Evolutionary conservation across 1,284 basidiomycete genomes (phyloP).

Genomic region (Chalciporus piperatoides): DNA sequence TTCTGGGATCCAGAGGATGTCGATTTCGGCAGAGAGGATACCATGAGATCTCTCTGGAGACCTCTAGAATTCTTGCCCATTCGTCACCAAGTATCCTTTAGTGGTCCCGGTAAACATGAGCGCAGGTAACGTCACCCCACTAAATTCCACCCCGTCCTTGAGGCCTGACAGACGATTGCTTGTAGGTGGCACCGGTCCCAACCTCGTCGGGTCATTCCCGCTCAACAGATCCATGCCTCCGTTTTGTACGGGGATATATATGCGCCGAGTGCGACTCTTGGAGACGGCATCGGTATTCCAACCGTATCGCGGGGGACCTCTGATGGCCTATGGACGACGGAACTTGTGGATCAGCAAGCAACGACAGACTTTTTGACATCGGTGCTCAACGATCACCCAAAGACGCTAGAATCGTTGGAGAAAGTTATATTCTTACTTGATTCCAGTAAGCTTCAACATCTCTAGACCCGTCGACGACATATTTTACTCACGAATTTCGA

Average conservation of each 20-base stretch:
- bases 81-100: conserved; percentile 16
- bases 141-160: not conserved
- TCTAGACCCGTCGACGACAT: not conserved
- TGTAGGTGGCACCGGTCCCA: conserved; percentile 11
- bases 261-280: conserved; percentile 12
- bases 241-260: conserved; percentile 8
- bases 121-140: conserved; percentile 3
- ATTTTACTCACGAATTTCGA: not conserved
- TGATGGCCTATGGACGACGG: not conserved
- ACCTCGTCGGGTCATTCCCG: conserved; percentile 15
- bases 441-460: not conserved
- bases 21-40: conserved; percentile 3
- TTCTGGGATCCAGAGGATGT: conserved; percentile 10
- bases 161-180: not conserved
- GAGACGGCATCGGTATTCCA: conserved; percentile 3
- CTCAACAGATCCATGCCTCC: conserved; percentile 17
- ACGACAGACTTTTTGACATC: not conserved
- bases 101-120: conserved; percentile 2
- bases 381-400: not conserved
- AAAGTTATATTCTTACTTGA: conserved; percentile 7
- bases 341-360: not conserved
- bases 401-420: not conserved
- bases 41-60: conserved; percentile 7
- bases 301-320: not conserved
- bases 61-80: conserved; percentile 19